A percentile compares a stretch with the other conserved stretches of the same genome.
These are phyloP conservation scores for Tolypocladium ophioglossoides DNA, from an alignment of 2,329 filamentous ascomycete species.

Conservation along the genomic window DNA sequence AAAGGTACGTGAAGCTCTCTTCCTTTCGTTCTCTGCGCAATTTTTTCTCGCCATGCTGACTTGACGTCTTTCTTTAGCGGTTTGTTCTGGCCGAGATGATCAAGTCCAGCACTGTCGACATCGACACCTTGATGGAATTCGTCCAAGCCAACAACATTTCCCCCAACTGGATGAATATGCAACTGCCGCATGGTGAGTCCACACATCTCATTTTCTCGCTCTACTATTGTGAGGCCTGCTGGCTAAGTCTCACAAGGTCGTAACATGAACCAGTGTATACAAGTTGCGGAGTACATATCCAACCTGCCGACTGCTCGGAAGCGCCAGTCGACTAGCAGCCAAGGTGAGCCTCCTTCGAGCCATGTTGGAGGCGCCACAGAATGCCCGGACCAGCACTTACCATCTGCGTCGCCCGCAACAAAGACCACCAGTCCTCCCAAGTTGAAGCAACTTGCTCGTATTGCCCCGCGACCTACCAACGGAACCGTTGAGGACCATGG, in stretches of 20 bases:
- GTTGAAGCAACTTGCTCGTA: constrained; percentile 2
- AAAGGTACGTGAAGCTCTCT: neutral
- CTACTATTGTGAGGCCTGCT: neutral
- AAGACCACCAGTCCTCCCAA: neutral
- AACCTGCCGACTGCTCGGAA: constrained; percentile 18
- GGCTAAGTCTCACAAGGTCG: constrained; percentile 23
- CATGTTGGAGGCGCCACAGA: neutral
- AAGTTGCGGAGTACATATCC: constrained; percentile 27
- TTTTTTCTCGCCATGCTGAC: neutral
- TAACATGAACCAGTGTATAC: constrained; percentile 35
- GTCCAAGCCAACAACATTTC: constrained; percentile 29
- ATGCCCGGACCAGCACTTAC: neutral
- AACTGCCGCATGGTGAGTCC: constrained; percentile 33
- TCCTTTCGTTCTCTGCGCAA: neutral
- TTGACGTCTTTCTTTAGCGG: constrained; percentile 25
- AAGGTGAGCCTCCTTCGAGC: constrained; percentile 15
- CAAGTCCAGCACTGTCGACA: constrained; percentile 41
- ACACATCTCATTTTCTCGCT: neutral
- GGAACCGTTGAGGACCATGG: constrained; percentile 2
- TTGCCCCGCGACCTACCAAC: constrained; percentile 14
- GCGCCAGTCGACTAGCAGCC: constrained; percentile 24
- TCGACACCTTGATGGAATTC: constrained; percentile 34
- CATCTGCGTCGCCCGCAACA: neutral
- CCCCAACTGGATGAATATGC: constrained; percentile 37
- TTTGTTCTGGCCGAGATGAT: constrained; percentile 48